A percentile compares a stretch with the other conserved stretches of the same genome.
These are phyloP conservation scores for Porpolomopsis calyptriformis DNA, from an alignment of 768 basidiomycete genomes.

Conservation along the genomic window DNA sequence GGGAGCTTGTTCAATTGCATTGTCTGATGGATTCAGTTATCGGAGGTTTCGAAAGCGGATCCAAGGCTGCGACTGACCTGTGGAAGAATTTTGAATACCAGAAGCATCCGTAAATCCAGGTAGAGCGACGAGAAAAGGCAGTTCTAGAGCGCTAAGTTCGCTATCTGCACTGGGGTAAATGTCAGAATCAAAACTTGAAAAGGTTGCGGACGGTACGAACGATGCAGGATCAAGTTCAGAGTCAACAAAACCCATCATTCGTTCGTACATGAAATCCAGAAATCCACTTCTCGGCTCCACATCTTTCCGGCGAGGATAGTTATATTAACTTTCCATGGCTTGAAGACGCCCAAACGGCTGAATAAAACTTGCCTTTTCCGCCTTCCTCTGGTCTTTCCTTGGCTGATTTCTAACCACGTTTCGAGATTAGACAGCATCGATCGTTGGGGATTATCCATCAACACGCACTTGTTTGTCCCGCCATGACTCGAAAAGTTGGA, in stretches of 20 bases:
- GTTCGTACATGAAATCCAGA: neutral
- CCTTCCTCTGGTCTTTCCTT: neutral
- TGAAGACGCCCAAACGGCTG: neutral
- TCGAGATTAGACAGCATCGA: neutral
- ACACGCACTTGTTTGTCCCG: neutral
- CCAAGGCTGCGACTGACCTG: no score
- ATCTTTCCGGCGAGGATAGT: neutral
- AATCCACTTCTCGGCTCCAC: neutral
- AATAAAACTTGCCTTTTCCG: neutral
- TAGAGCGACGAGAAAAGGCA: neutral
- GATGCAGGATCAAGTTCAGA: neutral
- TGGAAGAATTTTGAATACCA: neutral
- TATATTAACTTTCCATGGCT: neutral
- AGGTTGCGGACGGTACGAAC: neutral
- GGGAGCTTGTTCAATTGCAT: neutral
- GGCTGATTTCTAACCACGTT: neutral
- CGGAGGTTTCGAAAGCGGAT: no score
- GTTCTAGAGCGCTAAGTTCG: constrained; percentile 3
- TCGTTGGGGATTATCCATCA: no score
- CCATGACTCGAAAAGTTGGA: neutral
- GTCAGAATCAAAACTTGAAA: neutral
- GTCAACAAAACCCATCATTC: constrained; percentile 4
- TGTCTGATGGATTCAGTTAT: no score
- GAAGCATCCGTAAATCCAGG: neutral
- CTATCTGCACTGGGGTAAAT: neutral